Evolutionary conservation across 2,329 filamentous ascomycete genomes (phyloP).

Genomic region (Xylaria digitata): DNA sequence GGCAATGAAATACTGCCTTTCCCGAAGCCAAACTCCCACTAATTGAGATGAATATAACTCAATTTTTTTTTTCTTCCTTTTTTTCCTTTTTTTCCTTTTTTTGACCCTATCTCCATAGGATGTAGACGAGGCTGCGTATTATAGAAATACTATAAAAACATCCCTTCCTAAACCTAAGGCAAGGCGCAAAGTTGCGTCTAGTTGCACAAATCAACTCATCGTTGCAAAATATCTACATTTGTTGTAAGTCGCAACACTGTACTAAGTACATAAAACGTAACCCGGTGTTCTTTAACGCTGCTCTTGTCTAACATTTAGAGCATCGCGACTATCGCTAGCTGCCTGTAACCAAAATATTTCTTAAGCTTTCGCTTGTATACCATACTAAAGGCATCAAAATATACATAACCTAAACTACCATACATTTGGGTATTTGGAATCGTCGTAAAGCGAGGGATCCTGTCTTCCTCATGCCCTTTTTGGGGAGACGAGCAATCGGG

Average conservation of each 20-base stretch:
- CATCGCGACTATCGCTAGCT: slow-evolving; percentile 8
- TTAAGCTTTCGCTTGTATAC: slow-evolving; percentile 14
- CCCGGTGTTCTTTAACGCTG: slow-evolving; percentile 5
- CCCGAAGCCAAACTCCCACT: background rate
- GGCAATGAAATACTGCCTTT: background rate
- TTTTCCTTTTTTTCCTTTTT: background rate
- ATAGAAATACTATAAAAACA: background rate
- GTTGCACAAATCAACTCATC: background rate
- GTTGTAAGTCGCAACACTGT: slow-evolving; percentile 7
- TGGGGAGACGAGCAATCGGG: background rate
- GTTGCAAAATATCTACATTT: background rate
- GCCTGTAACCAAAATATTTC: slow-evolving; percentile 20
- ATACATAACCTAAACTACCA: background rate
- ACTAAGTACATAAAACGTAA: background rate
- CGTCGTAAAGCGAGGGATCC: slow-evolving; percentile 5
- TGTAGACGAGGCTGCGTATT: background rate
- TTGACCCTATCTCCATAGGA: background rate
- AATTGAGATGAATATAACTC: background rate
- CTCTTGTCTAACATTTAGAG: slow-evolving; percentile 5
- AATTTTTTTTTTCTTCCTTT: too few species aligned
- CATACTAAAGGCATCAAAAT: slow-evolving; percentile 10
- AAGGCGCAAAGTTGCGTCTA: too few species aligned
- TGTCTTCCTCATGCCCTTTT: background rate
- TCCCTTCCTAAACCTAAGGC: too few species aligned
- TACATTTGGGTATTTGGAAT: background rate